Evolutionary conservation across 768 basidiomycete genomes (phyloP).

Genomic region (Daedalea quercina): DNA sequence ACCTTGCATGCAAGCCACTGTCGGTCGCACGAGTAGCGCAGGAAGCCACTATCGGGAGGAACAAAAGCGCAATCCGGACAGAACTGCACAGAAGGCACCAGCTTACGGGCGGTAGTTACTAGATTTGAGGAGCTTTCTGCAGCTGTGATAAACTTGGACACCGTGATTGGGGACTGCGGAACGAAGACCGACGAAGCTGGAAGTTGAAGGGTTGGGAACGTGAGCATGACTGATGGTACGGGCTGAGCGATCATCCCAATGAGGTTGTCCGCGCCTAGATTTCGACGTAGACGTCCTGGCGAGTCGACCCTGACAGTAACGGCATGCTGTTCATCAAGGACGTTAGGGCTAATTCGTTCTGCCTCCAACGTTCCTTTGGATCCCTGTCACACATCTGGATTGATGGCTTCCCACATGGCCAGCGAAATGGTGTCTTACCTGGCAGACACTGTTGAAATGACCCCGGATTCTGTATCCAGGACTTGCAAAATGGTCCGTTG

Average conservation of each 20-base stretch:
- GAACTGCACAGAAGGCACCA: constrained; percentile 16
- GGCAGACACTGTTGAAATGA: constrained; percentile 14
- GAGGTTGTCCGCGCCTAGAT: background rate
- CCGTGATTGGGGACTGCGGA: constrained; percentile 23
- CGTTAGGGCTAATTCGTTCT: background rate
- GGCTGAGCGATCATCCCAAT: background rate
- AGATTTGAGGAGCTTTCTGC: constrained; percentile 13
- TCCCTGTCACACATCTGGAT: background rate
- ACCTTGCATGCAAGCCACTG: constrained; percentile 28
- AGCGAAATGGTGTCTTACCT: background rate
- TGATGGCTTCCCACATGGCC: background rate
- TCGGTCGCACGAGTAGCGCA: constrained; percentile 23
- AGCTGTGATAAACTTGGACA: constrained; percentile 18
- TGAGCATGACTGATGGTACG: constrained; percentile 16
- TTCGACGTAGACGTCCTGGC: background rate
- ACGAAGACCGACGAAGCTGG: constrained; percentile 24
- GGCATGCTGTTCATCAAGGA: background rate
- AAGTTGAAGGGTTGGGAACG: constrained; percentile 18
- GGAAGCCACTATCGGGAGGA: constrained; percentile 12
- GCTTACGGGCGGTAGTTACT: background rate
- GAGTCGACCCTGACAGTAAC: background rate
- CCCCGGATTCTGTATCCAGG: constrained; percentile 18
- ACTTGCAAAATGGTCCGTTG: constrained; percentile 9
- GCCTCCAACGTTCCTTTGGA: background rate
- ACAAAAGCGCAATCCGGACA: constrained; percentile 19